Evolutionary conservation across 2,329 filamentous ascomycete species (phyloP).

Genomic region (Torrubiellomyces zombiae): DNA sequence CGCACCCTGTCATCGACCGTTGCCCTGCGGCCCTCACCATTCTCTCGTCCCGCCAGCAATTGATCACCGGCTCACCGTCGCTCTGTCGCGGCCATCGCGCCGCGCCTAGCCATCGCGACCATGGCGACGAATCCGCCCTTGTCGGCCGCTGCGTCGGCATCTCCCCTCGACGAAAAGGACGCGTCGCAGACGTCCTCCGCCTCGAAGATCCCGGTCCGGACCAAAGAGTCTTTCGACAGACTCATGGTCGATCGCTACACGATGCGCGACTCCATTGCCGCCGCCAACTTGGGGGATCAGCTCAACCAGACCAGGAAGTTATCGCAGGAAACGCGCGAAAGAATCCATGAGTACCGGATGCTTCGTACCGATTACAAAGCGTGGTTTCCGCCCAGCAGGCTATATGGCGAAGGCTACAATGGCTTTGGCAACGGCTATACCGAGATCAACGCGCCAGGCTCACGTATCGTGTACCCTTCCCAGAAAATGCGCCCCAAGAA

Average conservation of each 20-base stretch:
- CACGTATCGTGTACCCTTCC: constrained; percentile 62
- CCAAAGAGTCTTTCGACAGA: constrained; percentile 37
- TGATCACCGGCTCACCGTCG: no score
- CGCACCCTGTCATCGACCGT: no score
- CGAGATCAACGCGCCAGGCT: constrained; percentile 43
- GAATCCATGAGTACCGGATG: constrained; percentile 52
- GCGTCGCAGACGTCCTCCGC: constrained; percentile 5
- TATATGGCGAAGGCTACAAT: constrained; percentile 63
- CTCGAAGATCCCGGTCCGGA: constrained; percentile 25
- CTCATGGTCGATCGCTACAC: constrained; percentile 37
- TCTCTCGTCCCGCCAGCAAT: no score
- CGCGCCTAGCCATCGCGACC: constrained; percentile 21
- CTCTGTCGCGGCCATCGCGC: constrained; percentile 24
- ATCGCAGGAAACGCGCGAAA: constrained; percentile 46
- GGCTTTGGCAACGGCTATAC: constrained; percentile 82
- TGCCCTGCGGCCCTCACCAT: no score
- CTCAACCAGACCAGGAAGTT: constrained; percentile 38
- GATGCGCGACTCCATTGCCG: constrained; percentile 36
- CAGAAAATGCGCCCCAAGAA: constrained; percentile 63
- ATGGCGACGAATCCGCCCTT: constrained; percentile 15
- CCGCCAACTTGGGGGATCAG: constrained; percentile 32
- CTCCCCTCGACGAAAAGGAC: constrained; percentile 13
- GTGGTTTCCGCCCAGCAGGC: constrained; percentile 37
- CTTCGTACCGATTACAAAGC: constrained; percentile 37
- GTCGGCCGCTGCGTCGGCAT: constrained; percentile 12